Conservation (phyloP, 2,329 filamentous ascomycete species). For the Thielaviopsis euricoi region DNA sequence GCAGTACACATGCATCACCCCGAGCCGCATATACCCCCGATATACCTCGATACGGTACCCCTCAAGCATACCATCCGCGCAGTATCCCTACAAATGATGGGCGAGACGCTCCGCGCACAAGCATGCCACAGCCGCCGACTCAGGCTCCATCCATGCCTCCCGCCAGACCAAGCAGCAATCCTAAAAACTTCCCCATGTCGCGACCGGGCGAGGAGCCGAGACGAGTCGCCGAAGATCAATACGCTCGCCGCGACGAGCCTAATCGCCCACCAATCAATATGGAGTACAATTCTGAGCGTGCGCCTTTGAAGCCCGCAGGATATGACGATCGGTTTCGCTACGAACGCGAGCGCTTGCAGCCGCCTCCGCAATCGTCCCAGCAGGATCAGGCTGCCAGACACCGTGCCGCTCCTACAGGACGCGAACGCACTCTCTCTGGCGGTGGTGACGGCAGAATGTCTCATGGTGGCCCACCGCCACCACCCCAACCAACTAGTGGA, state of each 20-base stretch:
- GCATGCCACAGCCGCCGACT: constrained; percentile 6
- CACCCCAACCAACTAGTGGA: not conserved
- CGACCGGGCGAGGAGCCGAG: constrained; percentile 27
- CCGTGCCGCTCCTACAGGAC: not conserved
- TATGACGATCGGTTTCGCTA: constrained; percentile 39
- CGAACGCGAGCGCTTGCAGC: constrained; percentile 18
- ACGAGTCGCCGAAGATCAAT: constrained; percentile 28
- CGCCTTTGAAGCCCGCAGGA: constrained; percentile 24
- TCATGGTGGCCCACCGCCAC: not conserved
- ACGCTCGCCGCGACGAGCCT: constrained; percentile 33
- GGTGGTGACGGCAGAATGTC: not conserved
- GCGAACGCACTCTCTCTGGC: constrained; percentile 6
- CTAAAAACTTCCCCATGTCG: constrained; percentile 30
- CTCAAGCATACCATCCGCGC: constrained; percentile 36
- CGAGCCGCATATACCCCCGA: constrained; percentile 39
- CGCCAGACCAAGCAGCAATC: constrained; percentile 34
- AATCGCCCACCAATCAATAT: constrained; percentile 20
- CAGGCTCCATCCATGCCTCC: constrained; percentile 22
- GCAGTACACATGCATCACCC: constrained; percentile 30
- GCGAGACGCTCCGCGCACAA: constrained; percentile 21
- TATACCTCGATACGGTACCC: constrained; percentile 40
- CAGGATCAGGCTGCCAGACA: constrained; percentile 4
- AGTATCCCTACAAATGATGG: constrained; percentile 31
- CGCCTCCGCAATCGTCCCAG: not conserved
- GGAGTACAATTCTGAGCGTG: constrained; percentile 38